Evolutionary conservation across 108 stramenopile species (phyloP).

Genomic region (Cyclotella choctawhatcheeana): DNA sequence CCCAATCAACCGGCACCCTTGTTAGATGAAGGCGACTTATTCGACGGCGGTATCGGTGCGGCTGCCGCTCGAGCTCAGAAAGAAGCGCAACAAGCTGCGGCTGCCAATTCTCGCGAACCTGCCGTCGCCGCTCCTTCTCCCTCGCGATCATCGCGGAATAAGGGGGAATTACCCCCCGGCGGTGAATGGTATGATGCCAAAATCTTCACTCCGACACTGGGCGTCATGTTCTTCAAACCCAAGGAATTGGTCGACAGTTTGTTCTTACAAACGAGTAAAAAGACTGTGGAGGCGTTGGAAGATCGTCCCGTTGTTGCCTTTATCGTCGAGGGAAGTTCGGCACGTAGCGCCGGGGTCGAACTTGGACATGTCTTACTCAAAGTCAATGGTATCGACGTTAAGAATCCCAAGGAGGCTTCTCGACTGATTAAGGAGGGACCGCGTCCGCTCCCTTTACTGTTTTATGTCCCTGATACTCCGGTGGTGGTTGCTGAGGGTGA

Average conservation of each 20-base stretch:
- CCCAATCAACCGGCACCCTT: neutral
- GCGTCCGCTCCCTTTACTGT: slow-evolving; percentile 79
- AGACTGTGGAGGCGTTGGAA: slow-evolving; percentile 67
- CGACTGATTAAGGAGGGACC: slow-evolving; percentile 92
- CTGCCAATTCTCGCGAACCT: neutral
- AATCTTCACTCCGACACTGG: slow-evolving; percentile 90
- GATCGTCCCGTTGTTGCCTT: slow-evolving; percentile 92
- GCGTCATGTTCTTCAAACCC: slow-evolving; percentile 95
- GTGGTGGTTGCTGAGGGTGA: slow-evolving; percentile 89
- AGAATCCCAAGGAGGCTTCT: slow-evolving; percentile 89
- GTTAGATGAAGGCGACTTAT: slow-evolving; percentile 29
- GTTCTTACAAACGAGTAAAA: slow-evolving; percentile 78
- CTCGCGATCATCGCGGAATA: slow-evolving; percentile 18
- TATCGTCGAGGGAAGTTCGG: slow-evolving; percentile 87
- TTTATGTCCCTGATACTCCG: slow-evolving; percentile 85
- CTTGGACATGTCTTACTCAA: slow-evolving; percentile 86
- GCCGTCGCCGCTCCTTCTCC: neutral
- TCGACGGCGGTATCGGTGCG: slow-evolving; percentile 39
- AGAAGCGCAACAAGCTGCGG: slow-evolving; percentile 5
- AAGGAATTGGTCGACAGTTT: slow-evolving; percentile 86
- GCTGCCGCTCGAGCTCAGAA: slow-evolving; percentile 41
- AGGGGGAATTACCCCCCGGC: slow-evolving; percentile 81
- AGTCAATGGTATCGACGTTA: slow-evolving; percentile 90
- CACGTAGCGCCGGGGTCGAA: slow-evolving; percentile 83
- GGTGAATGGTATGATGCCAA: slow-evolving; percentile 91